Percentiles rank a stretch among this genome's conserved stretches.
phyloP scores from a whole-genome alignment of 306 rosid genomes.

The Luffa aegyptiaca region DNA sequence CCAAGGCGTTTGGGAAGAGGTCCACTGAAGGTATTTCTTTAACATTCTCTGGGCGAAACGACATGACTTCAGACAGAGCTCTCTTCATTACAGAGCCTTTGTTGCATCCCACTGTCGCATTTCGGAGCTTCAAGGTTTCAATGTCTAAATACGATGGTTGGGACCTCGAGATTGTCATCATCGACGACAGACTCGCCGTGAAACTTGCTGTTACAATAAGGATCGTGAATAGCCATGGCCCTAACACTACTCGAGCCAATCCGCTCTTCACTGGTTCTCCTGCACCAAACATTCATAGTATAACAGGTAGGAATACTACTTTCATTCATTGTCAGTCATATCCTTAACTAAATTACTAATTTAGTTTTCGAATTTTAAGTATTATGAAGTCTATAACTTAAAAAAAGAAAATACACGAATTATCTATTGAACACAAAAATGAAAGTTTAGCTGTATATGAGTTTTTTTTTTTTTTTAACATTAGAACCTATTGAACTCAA shows the following conservation, averaged over 20 bases:
- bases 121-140: not conserved
- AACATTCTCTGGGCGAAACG: not conserved
- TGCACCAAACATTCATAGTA: not conserved
- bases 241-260: not conserved
- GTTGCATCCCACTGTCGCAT: slow-evolving; percentile 2
- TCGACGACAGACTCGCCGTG: slow-evolving; percentile 1
- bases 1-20: not conserved
- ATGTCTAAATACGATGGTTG: not conserved
- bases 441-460: too few species aligned
- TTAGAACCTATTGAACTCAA: too few species aligned
- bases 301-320: not conserved
- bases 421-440: too few species aligned
- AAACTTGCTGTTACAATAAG: slow-evolving; percentile 7
- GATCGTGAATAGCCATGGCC: slow-evolving; percentile 2
- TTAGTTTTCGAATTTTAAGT: too few species aligned
- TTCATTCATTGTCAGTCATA: too few species aligned
- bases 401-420: too few species aligned
- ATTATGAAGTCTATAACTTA: too few species aligned
- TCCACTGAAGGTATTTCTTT: not conserved
- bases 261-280: not conserved
- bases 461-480: too few species aligned
- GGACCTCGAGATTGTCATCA: not conserved
- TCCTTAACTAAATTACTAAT: too few species aligned
- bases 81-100: not conserved
- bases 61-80: not conserved